These are phyloP conservation scores for Candida rishiriensis DNA, from an alignment of 805 yeast species.

Conservation along the genomic window DNA sequence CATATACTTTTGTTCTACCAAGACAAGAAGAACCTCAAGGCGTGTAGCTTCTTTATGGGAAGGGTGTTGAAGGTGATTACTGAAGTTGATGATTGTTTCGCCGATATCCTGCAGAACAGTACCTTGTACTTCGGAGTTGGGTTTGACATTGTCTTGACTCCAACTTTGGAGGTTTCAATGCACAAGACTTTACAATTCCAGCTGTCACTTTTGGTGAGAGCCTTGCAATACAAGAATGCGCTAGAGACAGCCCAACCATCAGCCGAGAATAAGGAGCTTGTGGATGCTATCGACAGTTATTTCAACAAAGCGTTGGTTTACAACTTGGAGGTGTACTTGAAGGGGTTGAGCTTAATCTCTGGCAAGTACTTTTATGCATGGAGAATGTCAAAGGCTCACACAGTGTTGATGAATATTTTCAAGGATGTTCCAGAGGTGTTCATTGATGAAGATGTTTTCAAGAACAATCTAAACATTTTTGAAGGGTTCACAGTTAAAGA, in stretches of 20 bases:
- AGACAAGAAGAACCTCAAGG: conserved; percentile 25
- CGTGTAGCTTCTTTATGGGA: conserved; percentile 35
- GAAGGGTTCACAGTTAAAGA: conserved; percentile 15
- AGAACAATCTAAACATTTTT: conserved; percentile 12
- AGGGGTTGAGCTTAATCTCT: conserved; percentile 42
- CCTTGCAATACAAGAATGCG: conserved; percentile 24
- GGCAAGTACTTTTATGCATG: conserved; percentile 62
- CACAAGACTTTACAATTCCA: conserved; percentile 35
- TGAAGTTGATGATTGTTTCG: conserved; percentile 35
- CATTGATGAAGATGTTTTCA: not conserved
- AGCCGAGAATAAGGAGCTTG: conserved; percentile 3
- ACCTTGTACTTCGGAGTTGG: conserved; percentile 29
- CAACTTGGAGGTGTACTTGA: conserved; percentile 39
- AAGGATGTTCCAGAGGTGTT: conserved; percentile 10
- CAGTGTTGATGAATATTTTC: conserved; percentile 35
- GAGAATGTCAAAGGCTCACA: conserved; percentile 59
- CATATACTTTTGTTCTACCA: conserved; percentile 41
- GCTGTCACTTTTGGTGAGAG: conserved; percentile 25
- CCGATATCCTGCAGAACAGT: conserved; percentile 30
- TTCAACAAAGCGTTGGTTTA: conserved; percentile 20
- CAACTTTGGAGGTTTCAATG: conserved; percentile 32
- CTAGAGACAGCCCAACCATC: conserved; percentile 2
- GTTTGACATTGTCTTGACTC: conserved; percentile 36
- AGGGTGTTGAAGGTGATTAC: conserved; percentile 29
- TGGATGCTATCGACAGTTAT: conserved; percentile 10